These are phyloP conservation scores for Thalia dealbata DNA, from an alignment of 176 grass and related monocot genomes.

Conservation along the genomic window DNA sequence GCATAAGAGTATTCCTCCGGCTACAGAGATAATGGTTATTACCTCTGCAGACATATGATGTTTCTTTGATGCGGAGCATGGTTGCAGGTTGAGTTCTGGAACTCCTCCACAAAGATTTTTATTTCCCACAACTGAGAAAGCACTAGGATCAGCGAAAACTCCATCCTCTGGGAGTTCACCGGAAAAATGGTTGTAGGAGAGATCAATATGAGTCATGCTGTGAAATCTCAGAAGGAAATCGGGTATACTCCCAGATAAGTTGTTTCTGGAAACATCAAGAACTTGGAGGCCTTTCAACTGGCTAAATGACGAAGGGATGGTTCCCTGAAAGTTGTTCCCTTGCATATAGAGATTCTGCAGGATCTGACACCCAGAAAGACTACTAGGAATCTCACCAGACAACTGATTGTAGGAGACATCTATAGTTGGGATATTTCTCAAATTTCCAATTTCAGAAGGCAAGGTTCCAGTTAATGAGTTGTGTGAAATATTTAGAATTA, in stretches of 20 bases:
- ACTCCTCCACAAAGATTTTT: constrained; percentile 9
- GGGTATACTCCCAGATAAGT: constrained; percentile 3
- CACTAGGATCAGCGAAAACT: not conserved
- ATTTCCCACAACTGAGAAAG: not conserved
- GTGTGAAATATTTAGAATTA: constrained; percentile 34
- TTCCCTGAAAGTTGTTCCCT: constrained; percentile 14
- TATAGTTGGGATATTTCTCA: constrained; percentile 22
- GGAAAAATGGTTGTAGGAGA: constrained; percentile 13
- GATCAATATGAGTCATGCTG: constrained; percentile 1
- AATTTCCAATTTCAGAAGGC: constrained; percentile 29
- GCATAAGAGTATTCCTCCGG: not conserved
- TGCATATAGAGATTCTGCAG: constrained; percentile 36
- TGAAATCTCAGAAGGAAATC: not conserved
- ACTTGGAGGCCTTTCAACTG: constrained; percentile 11
- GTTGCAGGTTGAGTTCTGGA: constrained; percentile 3
- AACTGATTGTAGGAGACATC: constrained; percentile 39
- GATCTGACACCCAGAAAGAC: constrained; percentile 19
- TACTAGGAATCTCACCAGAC: constrained; percentile 29
- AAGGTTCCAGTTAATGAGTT: constrained; percentile 34
- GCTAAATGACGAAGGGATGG: constrained; percentile 10
- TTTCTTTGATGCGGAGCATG: constrained; percentile 1
- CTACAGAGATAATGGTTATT: not conserved
- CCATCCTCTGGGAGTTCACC: constrained; percentile 11
- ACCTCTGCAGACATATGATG: not conserved
- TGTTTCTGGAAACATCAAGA: constrained; percentile 12